Conservation (phyloP, 2,329 filamentous ascomycete species). For the Aspergillus novofumigatus region DNA sequence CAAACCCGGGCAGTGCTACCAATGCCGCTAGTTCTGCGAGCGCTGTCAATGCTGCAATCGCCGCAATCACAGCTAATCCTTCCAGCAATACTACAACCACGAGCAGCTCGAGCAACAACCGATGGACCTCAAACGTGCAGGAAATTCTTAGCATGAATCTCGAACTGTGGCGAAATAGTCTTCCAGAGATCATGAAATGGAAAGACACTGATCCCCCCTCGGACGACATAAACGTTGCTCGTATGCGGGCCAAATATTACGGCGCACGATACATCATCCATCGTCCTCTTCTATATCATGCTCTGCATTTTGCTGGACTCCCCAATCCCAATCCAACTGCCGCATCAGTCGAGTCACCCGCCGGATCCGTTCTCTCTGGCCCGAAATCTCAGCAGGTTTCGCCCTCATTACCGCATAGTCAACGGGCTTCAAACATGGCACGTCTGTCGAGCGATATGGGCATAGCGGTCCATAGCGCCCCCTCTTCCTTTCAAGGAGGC, state of each 20-base stretch:
- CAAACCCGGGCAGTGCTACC: neutral
- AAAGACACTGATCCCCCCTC: conserved; percentile 67
- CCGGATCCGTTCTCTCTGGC: conserved; percentile 21
- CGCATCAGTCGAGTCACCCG: conserved; percentile 29
- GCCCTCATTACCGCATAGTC: conserved; percentile 29
- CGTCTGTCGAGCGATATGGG: conserved; percentile 34
- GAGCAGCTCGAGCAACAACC: conserved; percentile 1
- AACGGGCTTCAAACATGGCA: conserved; percentile 27
- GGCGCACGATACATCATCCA: conserved; percentile 87
- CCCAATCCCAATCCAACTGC: conserved; percentile 32
- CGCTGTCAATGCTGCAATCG: neutral
- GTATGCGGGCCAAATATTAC: conserved; percentile 90
- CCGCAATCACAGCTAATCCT: neutral
- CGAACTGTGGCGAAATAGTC: conserved; percentile 50
- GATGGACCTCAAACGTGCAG: conserved; percentile 38
- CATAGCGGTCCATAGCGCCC: conserved; percentile 19
- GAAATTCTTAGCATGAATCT: conserved; percentile 46
- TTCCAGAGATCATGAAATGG: conserved; percentile 56
- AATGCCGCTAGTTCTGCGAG: neutral
- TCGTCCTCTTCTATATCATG: conserved; percentile 67
- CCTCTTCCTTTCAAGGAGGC: neutral
- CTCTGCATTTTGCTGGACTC: conserved; percentile 48
- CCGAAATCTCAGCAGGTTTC: conserved; percentile 35
- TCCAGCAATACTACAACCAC: neutral
- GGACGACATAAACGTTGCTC: conserved; percentile 71